Percentiles rank a stretch among this genome's conserved stretches.
Conservation (phyloP, 495 filamentous ascomycete genomes). For the Penicillium subrubescens region DNA sequence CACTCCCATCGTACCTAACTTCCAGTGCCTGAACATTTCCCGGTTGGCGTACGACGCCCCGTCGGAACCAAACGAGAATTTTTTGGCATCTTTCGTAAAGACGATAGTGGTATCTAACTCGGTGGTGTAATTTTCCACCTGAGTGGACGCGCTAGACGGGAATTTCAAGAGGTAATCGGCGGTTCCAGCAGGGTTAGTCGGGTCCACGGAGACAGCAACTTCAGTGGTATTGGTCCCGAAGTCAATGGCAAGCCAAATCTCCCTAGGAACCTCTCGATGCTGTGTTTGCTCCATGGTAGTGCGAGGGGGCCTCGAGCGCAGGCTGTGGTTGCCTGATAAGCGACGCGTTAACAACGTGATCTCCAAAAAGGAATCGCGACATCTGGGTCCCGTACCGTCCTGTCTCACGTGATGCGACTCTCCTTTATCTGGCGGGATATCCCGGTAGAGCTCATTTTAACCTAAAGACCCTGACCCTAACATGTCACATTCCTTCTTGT, state of each 20-base stretch:
- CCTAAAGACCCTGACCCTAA: too few species aligned
- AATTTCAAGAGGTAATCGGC: not conserved
- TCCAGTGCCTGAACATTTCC: not conserved
- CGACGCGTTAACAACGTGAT: too few species aligned
- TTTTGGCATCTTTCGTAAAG: not conserved
- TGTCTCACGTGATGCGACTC: too few species aligned
- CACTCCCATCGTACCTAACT: not conserved
- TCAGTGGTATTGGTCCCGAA: not conserved
- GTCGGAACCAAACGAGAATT: not conserved
- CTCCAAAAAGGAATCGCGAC: too few species aligned
- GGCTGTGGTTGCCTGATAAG: too few species aligned
- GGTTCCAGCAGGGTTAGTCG: not conserved
- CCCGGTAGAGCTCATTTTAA: too few species aligned
- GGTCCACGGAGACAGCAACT: not conserved
- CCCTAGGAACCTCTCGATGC: not conserved
- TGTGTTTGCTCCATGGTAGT: not conserved
- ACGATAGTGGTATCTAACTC: not conserved
- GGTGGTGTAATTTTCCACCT: not conserved
- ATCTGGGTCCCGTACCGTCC: too few species aligned
- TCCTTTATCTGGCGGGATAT: too few species aligned
- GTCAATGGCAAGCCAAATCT: not conserved
- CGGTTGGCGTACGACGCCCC: not conserved
- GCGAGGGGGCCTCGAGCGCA: too few species aligned
- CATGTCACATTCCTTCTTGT: too few species aligned
- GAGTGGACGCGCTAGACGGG: not conserved